Conservation (phyloP, 192 early-diverging fungal genomes). For the Umbelopsis ramanniana region DNA sequence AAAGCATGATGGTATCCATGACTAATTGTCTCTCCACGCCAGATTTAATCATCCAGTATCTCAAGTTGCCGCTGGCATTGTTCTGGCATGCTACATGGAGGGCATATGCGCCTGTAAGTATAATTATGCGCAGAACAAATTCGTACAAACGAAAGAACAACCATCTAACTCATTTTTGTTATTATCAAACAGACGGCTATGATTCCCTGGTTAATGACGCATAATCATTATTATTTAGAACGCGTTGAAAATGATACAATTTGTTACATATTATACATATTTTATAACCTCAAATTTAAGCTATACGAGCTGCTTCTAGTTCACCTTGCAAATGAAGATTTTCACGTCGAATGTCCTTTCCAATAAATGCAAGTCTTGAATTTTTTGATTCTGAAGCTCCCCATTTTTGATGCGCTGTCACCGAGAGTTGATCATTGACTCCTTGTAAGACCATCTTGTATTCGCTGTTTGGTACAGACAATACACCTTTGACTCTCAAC, state of each 20-base stretch:
- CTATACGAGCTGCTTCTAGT: not conserved
- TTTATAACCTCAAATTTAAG: not conserved
- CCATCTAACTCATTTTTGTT: not conserved
- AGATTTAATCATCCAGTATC: slow-evolving; percentile 74
- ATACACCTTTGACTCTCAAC: slow-evolving; percentile 15
- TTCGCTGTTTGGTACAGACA: slow-evolving; percentile 9
- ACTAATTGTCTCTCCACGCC: not conserved
- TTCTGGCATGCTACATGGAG: slow-evolving; percentile 74
- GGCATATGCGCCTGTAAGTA: slow-evolving; percentile 55
- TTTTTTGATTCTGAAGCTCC: slow-evolving; percentile 3
- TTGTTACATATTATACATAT: not conserved
- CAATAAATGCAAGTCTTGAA: slow-evolving; percentile 24
- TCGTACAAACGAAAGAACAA: not conserved
- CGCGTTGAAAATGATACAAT: not conserved
- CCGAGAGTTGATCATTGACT: not conserved
- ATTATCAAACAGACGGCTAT: not conserved
- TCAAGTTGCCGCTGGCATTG: slow-evolving; percentile 68
- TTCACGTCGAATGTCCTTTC: slow-evolving; percentile 2
- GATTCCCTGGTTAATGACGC: slow-evolving; percentile 11
- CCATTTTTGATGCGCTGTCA: slow-evolving; percentile 14
- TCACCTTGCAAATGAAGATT: not conserved
- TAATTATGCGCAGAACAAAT: not conserved
- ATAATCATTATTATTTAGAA: not conserved
- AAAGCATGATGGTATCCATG: not conserved
- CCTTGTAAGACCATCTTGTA: slow-evolving; percentile 23